A percentile compares a stretch with the other conserved stretches of the same genome.
Evolutionary conservation across 176 grass and related monocot species (phyloP).

Genomic region (Oryza longistaminata): DNA sequence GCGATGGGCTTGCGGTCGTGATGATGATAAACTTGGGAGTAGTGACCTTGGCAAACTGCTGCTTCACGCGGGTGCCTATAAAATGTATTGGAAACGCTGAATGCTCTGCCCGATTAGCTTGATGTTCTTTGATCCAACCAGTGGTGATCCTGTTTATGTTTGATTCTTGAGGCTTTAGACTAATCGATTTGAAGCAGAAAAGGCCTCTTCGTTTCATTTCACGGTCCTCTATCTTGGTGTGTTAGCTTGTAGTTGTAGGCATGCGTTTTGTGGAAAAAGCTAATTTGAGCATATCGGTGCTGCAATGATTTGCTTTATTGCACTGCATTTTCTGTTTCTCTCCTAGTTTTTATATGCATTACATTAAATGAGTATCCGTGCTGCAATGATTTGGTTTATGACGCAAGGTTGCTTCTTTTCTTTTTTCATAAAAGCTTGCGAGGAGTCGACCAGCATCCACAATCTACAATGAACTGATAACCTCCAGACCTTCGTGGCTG

Average conservation of each 20-base stretch:
- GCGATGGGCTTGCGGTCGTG: background rate
- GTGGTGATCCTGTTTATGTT: background rate
- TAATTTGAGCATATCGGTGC: constrained; percentile 1
- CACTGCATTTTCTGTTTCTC: background rate
- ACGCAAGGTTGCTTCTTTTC: constrained; percentile 4
- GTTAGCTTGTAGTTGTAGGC: background rate
- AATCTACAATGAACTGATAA: constrained; percentile 40
- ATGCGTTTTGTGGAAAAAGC: background rate
- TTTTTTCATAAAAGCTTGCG: constrained; percentile 33
- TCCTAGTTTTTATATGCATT: constrained; percentile 12
- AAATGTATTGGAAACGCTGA: background rate
- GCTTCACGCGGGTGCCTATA: background rate
- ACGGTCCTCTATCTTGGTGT: background rate
- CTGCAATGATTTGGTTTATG: background rate
- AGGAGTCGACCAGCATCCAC: constrained; percentile 27
- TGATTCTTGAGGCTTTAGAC: background rate
- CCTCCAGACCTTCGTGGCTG: constrained; percentile 19
- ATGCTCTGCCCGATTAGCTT: background rate
- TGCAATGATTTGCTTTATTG: background rate
- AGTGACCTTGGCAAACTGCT: background rate
- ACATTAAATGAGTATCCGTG: too few species aligned
- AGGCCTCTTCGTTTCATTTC: background rate
- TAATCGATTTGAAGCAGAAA: background rate
- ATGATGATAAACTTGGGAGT: background rate
- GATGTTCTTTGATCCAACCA: constrained; percentile 10